Percentiles rank a stretch among this genome's conserved stretches.
Conservation (phyloP, 768 basidiomycete genomes). For the Pisolithus sp. region DNA sequence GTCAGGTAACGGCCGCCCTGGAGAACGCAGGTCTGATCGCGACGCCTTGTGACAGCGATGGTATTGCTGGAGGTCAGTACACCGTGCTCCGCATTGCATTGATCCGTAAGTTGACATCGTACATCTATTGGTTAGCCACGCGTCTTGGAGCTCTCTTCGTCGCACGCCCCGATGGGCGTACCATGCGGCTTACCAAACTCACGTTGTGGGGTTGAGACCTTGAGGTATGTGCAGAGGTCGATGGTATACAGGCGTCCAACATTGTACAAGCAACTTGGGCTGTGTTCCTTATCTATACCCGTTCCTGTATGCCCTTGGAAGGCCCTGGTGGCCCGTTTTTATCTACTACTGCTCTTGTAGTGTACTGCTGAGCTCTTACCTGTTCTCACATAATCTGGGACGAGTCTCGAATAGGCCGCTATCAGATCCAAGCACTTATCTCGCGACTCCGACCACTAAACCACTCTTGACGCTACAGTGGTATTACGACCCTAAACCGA, state of each 20-base stretch:
- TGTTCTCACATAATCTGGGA: too few species aligned
- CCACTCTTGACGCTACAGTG: too few species aligned
- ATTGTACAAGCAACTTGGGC: not conserved
- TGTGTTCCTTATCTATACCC: not conserved
- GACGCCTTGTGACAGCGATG: conserved; percentile 24
- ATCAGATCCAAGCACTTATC: too few species aligned
- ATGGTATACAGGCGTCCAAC: too few species aligned
- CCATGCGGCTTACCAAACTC: conserved; percentile 33
- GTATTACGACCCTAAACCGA: too few species aligned
- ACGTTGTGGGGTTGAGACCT: conserved; percentile 39
- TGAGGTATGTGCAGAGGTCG: conserved; percentile 3
- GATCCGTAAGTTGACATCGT: not conserved
- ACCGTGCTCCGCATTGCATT: not conserved
- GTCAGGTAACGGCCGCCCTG: conserved; percentile 36
- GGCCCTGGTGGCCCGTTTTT: too few species aligned
- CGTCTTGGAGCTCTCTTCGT: conserved; percentile 38
- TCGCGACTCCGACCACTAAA: too few species aligned
- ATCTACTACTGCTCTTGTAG: too few species aligned
- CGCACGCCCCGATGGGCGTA: conserved; percentile 26
- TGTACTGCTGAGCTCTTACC: too few species aligned
- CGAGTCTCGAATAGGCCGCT: too few species aligned
- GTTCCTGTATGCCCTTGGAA: conserved; percentile 7
- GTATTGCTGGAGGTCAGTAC: conserved; percentile 28
- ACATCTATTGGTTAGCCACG: conserved; percentile 23
- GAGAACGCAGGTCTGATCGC: conserved; percentile 31